Evolutionary conservation across 1,139 yeast genomes (phyloP).

Genomic region (Meyerozyma sp.): DNA sequence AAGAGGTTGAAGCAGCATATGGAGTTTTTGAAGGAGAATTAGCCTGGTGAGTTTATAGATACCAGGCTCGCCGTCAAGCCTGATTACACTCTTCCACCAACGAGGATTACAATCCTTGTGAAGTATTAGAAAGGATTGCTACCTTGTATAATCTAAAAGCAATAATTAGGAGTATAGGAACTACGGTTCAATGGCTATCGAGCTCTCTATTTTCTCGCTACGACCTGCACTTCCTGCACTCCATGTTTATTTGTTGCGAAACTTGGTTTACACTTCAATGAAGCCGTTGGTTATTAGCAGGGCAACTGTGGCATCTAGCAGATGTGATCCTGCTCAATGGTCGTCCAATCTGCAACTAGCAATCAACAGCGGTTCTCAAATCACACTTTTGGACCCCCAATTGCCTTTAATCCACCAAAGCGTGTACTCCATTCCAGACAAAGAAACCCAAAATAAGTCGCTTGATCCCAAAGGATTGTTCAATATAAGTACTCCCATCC

Average conservation of each 20-base stretch:
- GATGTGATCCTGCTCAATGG: slow-evolving; percentile 30
- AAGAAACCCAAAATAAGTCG: slow-evolving; percentile 7
- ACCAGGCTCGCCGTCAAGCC: neutral
- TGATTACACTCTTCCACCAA: too few species aligned
- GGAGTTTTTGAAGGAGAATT: slow-evolving; percentile 13
- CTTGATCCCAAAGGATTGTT: slow-evolving; percentile 28
- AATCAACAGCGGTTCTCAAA: slow-evolving; percentile 28
- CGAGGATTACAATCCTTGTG: too few species aligned
- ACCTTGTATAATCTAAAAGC: too few species aligned
- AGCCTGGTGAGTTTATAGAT: neutral
- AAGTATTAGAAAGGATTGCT: too few species aligned
- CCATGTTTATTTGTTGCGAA: neutral
- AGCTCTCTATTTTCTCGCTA: too few species aligned
- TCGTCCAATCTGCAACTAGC: slow-evolving; percentile 36
- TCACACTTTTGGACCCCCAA: slow-evolving; percentile 35
- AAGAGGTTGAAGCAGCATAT: slow-evolving; percentile 20
- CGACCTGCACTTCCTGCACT: neutral
- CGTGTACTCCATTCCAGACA: slow-evolving; percentile 11
- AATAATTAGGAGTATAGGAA: too few species aligned
- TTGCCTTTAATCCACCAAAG: slow-evolving; percentile 32
- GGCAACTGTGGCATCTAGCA: slow-evolving; percentile 17
- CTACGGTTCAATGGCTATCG: too few species aligned
- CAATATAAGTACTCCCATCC: slow-evolving; percentile 21
- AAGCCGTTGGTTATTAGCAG: slow-evolving; percentile 17
- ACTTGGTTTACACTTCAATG: slow-evolving; percentile 8